phyloP scores from a whole-genome alignment of 2,329 filamentous ascomycete species.

The Aplosporella prunicola region DNA sequence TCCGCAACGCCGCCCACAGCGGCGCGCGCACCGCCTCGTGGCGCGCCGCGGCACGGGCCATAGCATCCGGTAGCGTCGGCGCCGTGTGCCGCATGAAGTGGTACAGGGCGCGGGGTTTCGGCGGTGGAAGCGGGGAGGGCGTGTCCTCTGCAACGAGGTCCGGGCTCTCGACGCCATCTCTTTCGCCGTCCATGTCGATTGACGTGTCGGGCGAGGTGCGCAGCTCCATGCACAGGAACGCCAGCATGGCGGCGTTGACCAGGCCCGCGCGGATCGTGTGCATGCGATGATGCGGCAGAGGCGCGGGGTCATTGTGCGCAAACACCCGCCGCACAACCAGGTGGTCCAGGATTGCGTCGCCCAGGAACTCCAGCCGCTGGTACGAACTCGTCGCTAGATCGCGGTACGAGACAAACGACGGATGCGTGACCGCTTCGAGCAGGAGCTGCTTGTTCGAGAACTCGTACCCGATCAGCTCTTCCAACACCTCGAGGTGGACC shows the following conservation, averaged over 20 bases:
- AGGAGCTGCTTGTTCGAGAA: constrained; percentile 62
- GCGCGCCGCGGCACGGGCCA: constrained; percentile 26
- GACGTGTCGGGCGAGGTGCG: no score
- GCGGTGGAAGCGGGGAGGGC: background rate
- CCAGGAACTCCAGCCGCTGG: constrained; percentile 79
- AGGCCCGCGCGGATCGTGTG: no score
- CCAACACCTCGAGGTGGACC: constrained; percentile 36
- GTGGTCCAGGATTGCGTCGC: constrained; percentile 75
- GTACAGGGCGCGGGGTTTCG: constrained; percentile 47
- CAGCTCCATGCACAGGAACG: constrained; percentile 66
- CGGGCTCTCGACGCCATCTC: no score
- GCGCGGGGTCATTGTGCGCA: constrained; percentile 23
- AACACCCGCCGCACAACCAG: constrained; percentile 60
- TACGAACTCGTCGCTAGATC: constrained; percentile 43
- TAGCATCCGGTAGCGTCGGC: constrained; percentile 37
- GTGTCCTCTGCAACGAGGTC: no score
- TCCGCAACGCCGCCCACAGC: constrained; percentile 44
- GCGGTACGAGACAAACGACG: constrained; percentile 45
- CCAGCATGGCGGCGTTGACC: constrained; percentile 75
- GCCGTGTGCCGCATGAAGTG: constrained; percentile 57
- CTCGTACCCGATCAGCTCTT: constrained; percentile 58
- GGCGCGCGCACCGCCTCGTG: constrained; percentile 40
- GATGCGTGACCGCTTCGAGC: constrained; percentile 71
- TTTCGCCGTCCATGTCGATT: no score
- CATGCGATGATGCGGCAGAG: constrained; percentile 58